Evolutionary conservation across 208 protist genomes (phyloP), one percentile per base, ranked within the genome.

Genomic region (Trypanosoma cruzi): DNA sequence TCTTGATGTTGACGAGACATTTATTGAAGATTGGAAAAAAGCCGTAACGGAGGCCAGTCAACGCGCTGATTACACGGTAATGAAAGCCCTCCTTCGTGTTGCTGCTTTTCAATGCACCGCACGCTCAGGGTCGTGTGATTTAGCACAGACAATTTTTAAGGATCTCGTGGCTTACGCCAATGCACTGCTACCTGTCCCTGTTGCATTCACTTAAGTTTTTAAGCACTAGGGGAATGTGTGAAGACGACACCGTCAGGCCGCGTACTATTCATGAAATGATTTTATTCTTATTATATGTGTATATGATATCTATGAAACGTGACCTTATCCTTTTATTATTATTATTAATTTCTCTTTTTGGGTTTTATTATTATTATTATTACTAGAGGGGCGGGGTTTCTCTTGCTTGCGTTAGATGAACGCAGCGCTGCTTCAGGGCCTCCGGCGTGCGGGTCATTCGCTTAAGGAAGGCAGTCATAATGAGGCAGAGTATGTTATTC

Each of bases 391-490:
- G 36, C 10, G 36, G 10, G 36, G 6, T 40, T 10, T 40, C 36
- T 52, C 58, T 50, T 61, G 60, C 67, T 60, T 59, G 36, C 55
- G 44, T 40, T 66, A 36, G 54, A 86, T 92, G 82, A 46, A 79
- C 20, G 37, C 5, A 5, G 11, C 32, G 16, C 16, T 77, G 6
- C 26, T 26, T 56, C 66, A 75, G 20, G 56, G 70, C 37, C 77
- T 94, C 22, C 63, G 65, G 24, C 61, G 72, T 37, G 86, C 82
- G 2, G 89, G 82, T 10, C 68, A 74, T 40, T 92, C 48, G 48
- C 53, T 94, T 40, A 77, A 79, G 28, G 52, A 69, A 29, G 89
- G 89, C 60, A 79, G 89, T 31, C 89, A 94, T 74, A 44, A 24
- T 36, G 82, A 66, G 4, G 82, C 79, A 10, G 84, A 85, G 20